Conservation (phyloP, 2,329 filamentous ascomycete genomes). For the Pseudogymnoascus sp. region DNA sequence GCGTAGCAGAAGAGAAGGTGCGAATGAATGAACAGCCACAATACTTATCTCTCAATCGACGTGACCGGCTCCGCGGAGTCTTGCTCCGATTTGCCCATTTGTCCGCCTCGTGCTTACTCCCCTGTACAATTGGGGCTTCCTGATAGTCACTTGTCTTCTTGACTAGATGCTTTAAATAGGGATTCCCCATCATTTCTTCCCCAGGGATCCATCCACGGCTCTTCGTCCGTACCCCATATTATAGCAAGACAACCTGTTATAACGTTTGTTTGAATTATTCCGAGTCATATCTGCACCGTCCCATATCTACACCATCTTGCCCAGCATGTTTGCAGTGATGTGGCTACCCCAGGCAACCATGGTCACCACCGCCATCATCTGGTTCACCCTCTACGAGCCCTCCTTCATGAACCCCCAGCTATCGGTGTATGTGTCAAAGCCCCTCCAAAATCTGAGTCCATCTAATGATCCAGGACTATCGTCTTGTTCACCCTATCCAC, state of each 20-base stretch:
- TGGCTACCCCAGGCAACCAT: neutral
- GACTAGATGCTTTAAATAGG: neutral
- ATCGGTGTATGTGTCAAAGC: neutral
- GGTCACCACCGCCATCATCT: neutral
- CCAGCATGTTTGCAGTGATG: neutral
- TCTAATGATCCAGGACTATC: neutral
- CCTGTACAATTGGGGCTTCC: neutral
- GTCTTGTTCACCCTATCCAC: neutral
- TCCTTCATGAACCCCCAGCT: neutral
- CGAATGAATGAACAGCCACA: neutral
- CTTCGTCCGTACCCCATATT: neutral
- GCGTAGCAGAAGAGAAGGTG: neutral
- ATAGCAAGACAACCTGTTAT: neutral
- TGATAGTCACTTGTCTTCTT: neutral
- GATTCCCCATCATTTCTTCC: neutral
- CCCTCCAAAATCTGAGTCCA: neutral
- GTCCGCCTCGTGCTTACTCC: neutral
- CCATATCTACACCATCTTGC: neutral
- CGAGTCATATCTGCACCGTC: neutral
- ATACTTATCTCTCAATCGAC: neutral
- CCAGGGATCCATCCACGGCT: neutral
- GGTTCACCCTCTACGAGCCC: neutral
- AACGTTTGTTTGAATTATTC: neutral
- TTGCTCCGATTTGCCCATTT: neutral
- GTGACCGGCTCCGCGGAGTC: neutral